Evolutionary conservation across 2,329 filamentous ascomycete genomes (phyloP).

Genomic region (Penicillium sp.): DNA sequence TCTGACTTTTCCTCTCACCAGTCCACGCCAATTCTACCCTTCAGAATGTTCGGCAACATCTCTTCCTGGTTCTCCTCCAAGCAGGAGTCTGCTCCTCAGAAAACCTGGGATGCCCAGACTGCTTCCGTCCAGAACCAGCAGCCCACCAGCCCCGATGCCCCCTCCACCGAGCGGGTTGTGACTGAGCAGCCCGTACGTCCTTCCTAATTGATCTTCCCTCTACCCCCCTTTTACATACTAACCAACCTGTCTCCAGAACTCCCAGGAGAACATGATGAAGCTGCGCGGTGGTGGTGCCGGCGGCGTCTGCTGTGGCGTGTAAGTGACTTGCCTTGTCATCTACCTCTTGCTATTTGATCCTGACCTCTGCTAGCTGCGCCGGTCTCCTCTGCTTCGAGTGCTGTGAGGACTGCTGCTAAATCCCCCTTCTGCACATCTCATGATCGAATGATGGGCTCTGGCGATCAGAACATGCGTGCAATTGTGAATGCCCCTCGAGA

Average conservation of each 20-base stretch:
- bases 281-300: conserved; percentile 33
- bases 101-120: conserved; percentile 21
- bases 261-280: conserved; percentile 24
- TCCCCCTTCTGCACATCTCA: neutral
- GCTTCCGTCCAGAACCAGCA: conserved; percentile 26
- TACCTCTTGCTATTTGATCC: neutral
- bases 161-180: conserved; percentile 17
- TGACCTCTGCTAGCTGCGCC: conserved; percentile 24
- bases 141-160: conserved; percentile 27
- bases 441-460: too few species aligned
- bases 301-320: conserved; percentile 35
- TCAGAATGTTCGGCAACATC: conserved; percentile 23
- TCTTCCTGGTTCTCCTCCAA: conserved; percentile 29
- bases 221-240: neutral
- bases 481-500: too few species aligned
- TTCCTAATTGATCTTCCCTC: neutral
- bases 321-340: conserved; percentile 11
- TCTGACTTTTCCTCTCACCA: neutral
- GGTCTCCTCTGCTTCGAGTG: conserved; percentile 34
- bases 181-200: conserved; percentile 27
- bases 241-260: conserved; percentile 9
- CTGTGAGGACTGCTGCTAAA: conserved; percentile 34
- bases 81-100: conserved; percentile 16
- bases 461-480: too few species aligned
- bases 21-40: neutral